phyloP scores from a whole-genome alignment of 1,139 yeast genomes.

The Scheffersomyces titani region DNA sequence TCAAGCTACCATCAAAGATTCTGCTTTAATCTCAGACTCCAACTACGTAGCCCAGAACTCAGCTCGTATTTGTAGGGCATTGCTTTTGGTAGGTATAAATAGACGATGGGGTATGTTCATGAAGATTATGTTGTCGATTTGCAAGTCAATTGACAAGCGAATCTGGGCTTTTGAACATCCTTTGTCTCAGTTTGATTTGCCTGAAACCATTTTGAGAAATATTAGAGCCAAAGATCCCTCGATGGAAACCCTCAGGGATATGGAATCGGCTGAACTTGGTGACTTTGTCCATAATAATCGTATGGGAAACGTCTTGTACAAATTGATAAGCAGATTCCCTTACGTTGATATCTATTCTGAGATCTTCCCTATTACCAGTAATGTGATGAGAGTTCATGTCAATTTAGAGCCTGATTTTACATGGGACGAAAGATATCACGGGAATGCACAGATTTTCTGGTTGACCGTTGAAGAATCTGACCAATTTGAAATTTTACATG shows the following conservation, averaged over 20 bases:
- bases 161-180: constrained; percentile 95
- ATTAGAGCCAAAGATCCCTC: constrained; percentile 66
- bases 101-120: constrained; percentile 88
- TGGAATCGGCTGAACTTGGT: constrained; percentile 79
- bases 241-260: constrained; percentile 71
- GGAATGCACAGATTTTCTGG: constrained; percentile 89
- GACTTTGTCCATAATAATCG: constrained; percentile 81
- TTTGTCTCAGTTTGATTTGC: constrained; percentile 79
- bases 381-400: constrained; percentile 81
- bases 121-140: constrained; percentile 70
- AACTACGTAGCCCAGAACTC: constrained; percentile 96
- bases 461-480: constrained; percentile 86
- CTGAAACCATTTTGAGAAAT: constrained; percentile 62
- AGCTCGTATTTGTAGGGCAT: constrained; percentile 88
- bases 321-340: constrained; percentile 73
- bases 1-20: constrained; percentile 66
- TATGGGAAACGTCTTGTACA: constrained; percentile 66
- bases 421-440: constrained; percentile 85
- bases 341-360: constrained; percentile 70
- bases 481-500: constrained; percentile 72
- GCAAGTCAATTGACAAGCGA: constrained; percentile 82
- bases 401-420: constrained; percentile 70
- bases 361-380: constrained; percentile 86
- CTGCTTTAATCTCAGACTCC: constrained; percentile 83
- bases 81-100: constrained; percentile 81